Base-by-base conservation (phyloP, 2,329 filamentous ascomycete genomes). In the Seiridium unicorne region DNA sequence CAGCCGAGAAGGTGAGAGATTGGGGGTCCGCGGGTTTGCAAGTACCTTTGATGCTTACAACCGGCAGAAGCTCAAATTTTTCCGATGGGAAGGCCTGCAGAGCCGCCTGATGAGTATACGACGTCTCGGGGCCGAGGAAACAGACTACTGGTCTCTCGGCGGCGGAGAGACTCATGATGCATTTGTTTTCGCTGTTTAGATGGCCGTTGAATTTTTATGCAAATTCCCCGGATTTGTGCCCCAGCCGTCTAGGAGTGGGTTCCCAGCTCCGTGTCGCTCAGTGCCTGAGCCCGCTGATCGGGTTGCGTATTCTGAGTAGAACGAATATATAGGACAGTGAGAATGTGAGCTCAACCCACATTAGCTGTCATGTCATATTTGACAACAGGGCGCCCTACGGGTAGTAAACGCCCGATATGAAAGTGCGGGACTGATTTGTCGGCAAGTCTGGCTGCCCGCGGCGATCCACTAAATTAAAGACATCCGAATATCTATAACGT, bases 31-130 rank as follows among this genome's bases (percentile, higher is more conserved):
- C 18, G 18, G 18, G 18, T 26, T 26, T 26, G 18, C 18, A 26
- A 1, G 13, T 60, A 77, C 77, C 77, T 68, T 76, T 75, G 61
- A 87, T 87, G 3, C 81, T 84, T 57, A 73, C 71, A 5, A 81
- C 81, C 3, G 84, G 83, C 51, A 76, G 70, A 54, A 85, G 71
- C 48, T 80, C 75, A 73, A 80, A 85, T 55, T 75, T 70, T 5
- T 76, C 70, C 26, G 77, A 75, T 1, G 81, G 73, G 64, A 87
- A 87, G 31, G 76, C 75, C 61, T 80, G 73, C 46, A 76, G 69
- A 31, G 78, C 75, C 26, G 81, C 81, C 81, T 83, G 60, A 61
- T 83, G 80, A 48, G 80, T 79, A 67, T 82, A 82, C 55, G 80
- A 82, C 13, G 80, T 76, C 51, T 74, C 68, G 36, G 80, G 80